Percentiles rank a stretch among this genome's conserved stretches.
These are phyloP conservation scores for Candida pseudoviswanathii DNA, from an alignment of 1,139 yeast genomes.

Conservation along the genomic window DNA sequence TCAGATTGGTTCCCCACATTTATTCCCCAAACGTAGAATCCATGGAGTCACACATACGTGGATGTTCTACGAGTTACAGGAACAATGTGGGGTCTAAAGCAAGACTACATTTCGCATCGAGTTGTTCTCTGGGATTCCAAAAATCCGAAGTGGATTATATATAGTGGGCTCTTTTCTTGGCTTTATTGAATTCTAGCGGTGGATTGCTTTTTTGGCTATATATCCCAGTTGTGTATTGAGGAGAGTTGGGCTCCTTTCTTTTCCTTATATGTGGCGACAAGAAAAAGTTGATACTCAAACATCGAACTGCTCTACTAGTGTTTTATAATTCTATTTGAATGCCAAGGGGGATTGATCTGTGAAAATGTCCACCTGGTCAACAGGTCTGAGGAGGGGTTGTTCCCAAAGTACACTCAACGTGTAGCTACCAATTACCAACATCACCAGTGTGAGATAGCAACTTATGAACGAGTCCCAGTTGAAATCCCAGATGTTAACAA, in stretches of 20 bases:
- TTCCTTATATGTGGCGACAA: neutral
- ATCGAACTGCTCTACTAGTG: too few species aligned
- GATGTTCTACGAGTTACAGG: too few species aligned
- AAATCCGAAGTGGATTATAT: too few species aligned
- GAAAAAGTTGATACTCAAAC: too few species aligned
- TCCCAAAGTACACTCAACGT: constrained; percentile 13
- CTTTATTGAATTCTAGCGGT: too few species aligned
- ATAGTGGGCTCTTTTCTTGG: too few species aligned
- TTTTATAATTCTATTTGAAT: constrained; percentile 8
- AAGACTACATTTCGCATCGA: neutral
- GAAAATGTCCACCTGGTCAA: constrained; percentile 12
- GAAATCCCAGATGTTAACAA: constrained; percentile 16
- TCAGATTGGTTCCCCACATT: too few species aligned
- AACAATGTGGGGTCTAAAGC: neutral
- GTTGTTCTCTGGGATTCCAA: neutral
- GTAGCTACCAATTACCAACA: constrained; percentile 9
- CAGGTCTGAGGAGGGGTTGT: constrained; percentile 15
- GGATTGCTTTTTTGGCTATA: too few species aligned
- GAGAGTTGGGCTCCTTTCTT: neutral
- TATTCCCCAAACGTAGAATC: too few species aligned
- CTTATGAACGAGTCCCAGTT: constrained; percentile 16
- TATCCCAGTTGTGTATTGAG: too few species aligned
- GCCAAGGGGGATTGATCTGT: constrained; percentile 15
- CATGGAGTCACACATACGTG: neutral
- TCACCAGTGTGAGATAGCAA: constrained; percentile 17